These are phyloP conservation scores for Poa annua DNA, from an alignment of 176 grass and related monocot species.

Conservation along the genomic window DNA sequence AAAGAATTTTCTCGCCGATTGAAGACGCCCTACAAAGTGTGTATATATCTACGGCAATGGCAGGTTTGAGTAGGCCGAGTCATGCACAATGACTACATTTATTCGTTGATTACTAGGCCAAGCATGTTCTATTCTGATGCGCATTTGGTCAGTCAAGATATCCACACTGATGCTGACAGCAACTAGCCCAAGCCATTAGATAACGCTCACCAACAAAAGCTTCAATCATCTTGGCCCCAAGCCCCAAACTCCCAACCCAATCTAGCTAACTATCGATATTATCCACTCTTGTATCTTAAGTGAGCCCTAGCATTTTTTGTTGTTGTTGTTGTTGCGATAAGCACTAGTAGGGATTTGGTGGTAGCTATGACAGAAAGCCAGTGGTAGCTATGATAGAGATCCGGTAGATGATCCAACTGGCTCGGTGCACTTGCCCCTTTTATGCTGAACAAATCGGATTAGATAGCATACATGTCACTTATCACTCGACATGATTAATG, in stretches of 20 bases:
- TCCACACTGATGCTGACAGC: background rate
- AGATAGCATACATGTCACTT: conserved; percentile 12
- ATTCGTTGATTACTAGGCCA: background rate
- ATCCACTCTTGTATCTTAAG: conserved; percentile 24
- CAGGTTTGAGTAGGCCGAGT: background rate
- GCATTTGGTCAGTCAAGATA: background rate
- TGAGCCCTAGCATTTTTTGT: background rate
- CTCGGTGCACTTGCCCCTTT: conserved; percentile 2
- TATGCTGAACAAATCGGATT: conserved; percentile 18
- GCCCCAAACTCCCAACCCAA: background rate
- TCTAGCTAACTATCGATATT: background rate
- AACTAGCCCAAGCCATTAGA: conserved; percentile 4
- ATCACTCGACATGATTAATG: background rate
- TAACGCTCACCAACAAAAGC: conserved; percentile 27
- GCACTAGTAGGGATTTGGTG: conserved; percentile 29
- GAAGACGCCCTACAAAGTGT: background rate
- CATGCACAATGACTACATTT: background rate
- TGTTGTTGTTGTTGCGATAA: background rate
- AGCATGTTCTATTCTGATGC: background rate
- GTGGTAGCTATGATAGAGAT: background rate
- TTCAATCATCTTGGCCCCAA: conserved; percentile 28
- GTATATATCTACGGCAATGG: background rate
- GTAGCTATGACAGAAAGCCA: background rate
- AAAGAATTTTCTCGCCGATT: background rate
- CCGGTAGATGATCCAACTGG: conserved; percentile 5